Conservation (phyloP, 352 stramenopile species). For the Globisporangium carolinianum region DNA sequence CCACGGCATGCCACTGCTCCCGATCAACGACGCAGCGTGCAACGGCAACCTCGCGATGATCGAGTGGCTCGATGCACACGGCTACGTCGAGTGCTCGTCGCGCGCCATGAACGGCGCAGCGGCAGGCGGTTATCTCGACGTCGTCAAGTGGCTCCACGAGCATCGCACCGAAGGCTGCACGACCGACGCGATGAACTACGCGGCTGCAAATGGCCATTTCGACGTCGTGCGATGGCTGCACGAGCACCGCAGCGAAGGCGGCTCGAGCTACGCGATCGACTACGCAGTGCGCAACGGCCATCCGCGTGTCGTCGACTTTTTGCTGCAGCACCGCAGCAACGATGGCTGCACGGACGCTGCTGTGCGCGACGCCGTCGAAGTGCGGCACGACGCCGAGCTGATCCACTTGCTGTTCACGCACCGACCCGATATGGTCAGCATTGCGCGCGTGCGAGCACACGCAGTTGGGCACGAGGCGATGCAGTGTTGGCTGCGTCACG, state of each 20-base stretch:
- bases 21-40: neutral
- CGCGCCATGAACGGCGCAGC: neutral
- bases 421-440: neutral
- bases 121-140: neutral
- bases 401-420: neutral
- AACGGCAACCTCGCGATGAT: neutral
- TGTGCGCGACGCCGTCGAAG: neutral
- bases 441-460: neutral
- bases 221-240: slow-evolving; percentile 6
- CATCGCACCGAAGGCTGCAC: slow-evolving; percentile 14
- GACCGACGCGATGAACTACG: slow-evolving; percentile 9
- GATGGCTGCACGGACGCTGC: neutral
- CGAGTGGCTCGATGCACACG: neutral
- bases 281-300: neutral
- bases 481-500: neutral
- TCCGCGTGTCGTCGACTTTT: neutral
- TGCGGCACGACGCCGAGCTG: neutral
- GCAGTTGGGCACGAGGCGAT: neutral
- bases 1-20: neutral
- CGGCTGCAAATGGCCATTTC: neutral
- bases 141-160: slow-evolving; percentile 6
- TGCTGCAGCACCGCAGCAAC: neutral
- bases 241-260: slow-evolving; percentile 10
- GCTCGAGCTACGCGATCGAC: neutral
- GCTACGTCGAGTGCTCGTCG: neutral